These are phyloP conservation scores for Lonicera japonica DNA, from an alignment of 129 eudicot species.

Conservation along the genomic window DNA sequence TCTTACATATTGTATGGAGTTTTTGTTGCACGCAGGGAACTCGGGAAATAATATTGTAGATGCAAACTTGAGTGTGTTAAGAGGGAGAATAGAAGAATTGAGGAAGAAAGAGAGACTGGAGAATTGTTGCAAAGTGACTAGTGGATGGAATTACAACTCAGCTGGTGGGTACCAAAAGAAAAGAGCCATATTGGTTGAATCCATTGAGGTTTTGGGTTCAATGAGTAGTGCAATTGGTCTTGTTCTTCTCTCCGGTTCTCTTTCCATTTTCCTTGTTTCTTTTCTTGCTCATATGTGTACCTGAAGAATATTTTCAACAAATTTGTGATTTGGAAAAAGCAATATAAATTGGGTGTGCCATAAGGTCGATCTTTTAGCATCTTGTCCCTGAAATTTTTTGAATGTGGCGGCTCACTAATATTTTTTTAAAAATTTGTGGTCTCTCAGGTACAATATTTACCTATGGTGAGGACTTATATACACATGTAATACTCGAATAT, in stretches of 20 bases:
- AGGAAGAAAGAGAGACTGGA: conserved; percentile 9
- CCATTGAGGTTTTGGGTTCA: conserved; percentile 8
- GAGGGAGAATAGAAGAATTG: conserved; percentile 16
- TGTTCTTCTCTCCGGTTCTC: conserved; percentile 14
- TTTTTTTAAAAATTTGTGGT: too few relatives aligned
- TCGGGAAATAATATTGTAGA: conserved; percentile 10
- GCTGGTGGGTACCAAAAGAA: conserved; percentile 13
- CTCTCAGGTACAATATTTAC: too few relatives aligned
- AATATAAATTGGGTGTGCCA: too few relatives aligned
- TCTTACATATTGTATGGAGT: too few relatives aligned
- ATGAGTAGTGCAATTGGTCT: conserved; percentile 5
- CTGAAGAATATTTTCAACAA: not conserved
- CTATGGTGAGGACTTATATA: too few relatives aligned
- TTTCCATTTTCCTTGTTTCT: conserved; percentile 21
- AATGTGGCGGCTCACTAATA: too few relatives aligned
- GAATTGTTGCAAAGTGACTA: not conserved
- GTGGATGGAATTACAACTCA: conserved; percentile 21
- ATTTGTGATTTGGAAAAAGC: too few relatives aligned
- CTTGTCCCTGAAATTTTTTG: too few relatives aligned
- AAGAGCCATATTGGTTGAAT: not conserved
- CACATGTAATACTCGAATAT: too few relatives aligned
- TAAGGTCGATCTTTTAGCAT: too few relatives aligned
- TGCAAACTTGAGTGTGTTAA: conserved; percentile 14
- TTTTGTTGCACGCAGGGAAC: conserved; percentile 6
- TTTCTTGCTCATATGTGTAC: not conserved